phyloP scores from a whole-genome alignment of 2,329 filamentous ascomycete species.

The Eurotiales sp. region DNA sequence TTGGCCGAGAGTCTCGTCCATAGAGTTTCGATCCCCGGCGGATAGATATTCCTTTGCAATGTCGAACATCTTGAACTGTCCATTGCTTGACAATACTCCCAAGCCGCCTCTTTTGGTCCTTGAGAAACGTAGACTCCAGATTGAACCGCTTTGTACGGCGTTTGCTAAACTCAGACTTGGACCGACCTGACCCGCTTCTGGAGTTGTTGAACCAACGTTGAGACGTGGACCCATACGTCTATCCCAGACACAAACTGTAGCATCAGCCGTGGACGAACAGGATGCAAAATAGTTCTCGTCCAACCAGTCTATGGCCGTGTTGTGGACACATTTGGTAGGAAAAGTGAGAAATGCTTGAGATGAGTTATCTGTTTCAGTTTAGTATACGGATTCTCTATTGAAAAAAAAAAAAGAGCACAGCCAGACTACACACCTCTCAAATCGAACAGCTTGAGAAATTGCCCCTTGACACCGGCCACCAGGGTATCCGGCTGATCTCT shows the following conservation, averaged over 20 bases:
- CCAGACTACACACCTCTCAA: constrained; percentile 48
- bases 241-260: constrained; percentile 61
- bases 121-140: constrained; percentile 62
- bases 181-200: constrained; percentile 36
- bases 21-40: constrained; percentile 35
- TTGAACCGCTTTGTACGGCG: constrained; percentile 51
- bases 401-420: constrained; percentile 2
- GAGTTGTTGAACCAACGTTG: constrained; percentile 31
- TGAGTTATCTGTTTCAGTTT: constrained; percentile 27
- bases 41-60: constrained; percentile 49
- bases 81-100: constrained; percentile 56
- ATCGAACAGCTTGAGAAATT: constrained; percentile 61
- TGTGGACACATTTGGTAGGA: constrained; percentile 59
- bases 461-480: constrained; percentile 57
- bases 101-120: constrained; percentile 56
- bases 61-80: constrained; percentile 56
- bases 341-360: constrained; percentile 45
- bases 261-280: constrained; percentile 52
- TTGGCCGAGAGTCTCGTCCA: constrained; percentile 39
- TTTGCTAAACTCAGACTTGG: constrained; percentile 57
- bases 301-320: constrained; percentile 60
- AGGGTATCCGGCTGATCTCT: constrained; percentile 57
- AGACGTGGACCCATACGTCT: constrained; percentile 46
- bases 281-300: constrained; percentile 65
- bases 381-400: constrained; percentile 9